A percentile compares a stretch with the other conserved stretches of the same genome.
These are phyloP conservation scores for Ganoderma multipileum DNA, from an alignment of 1,284 basidiomycete species.

Conservation along the genomic window DNA sequence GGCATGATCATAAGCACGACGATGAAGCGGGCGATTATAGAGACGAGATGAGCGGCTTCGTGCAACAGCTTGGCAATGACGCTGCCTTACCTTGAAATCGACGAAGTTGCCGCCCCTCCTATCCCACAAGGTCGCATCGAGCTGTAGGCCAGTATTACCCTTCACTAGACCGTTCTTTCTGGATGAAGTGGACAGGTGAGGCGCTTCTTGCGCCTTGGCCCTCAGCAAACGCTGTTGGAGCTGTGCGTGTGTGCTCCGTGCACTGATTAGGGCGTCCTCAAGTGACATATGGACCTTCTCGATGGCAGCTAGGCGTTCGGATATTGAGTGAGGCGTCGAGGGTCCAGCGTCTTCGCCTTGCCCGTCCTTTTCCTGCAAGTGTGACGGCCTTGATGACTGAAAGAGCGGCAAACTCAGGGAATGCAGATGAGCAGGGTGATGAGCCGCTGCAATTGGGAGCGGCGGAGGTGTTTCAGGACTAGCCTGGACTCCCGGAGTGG, in stretches of 20 bases:
- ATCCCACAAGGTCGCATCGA: constrained; percentile 24
- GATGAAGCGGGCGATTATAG: neutral
- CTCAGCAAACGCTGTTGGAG: constrained; percentile 22
- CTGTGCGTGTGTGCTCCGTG: constrained; percentile 21
- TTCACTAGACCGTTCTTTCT: neutral
- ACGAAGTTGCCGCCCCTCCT: constrained; percentile 9
- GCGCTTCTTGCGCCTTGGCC: neutral
- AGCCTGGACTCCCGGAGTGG: neutral
- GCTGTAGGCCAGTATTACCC: neutral
- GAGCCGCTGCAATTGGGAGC: constrained; percentile 56
- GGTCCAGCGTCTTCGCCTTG: neutral
- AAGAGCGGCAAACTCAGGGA: constrained; percentile 29
- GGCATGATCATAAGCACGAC: neutral
- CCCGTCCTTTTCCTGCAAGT: neutral
- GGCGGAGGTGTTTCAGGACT: constrained; percentile 34
- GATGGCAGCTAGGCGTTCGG: constrained; percentile 26
- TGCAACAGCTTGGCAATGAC: neutral
- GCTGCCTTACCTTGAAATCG: constrained; percentile 14
- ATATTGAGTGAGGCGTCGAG: constrained; percentile 21
- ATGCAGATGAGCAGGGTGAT: constrained; percentile 47
- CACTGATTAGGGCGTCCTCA: constrained; percentile 20
- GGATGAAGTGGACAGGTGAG: neutral
- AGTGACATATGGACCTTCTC: constrained; percentile 23
- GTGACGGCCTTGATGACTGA: constrained; percentile 5
- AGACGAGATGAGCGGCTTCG: neutral